A percentile compares a stretch with the other conserved stretches of the same genome.
These are phyloP conservation scores for Globisporangium carolinianum DNA, from an alignment of 352 stramenopile species.

Conservation along the genomic window DNA sequence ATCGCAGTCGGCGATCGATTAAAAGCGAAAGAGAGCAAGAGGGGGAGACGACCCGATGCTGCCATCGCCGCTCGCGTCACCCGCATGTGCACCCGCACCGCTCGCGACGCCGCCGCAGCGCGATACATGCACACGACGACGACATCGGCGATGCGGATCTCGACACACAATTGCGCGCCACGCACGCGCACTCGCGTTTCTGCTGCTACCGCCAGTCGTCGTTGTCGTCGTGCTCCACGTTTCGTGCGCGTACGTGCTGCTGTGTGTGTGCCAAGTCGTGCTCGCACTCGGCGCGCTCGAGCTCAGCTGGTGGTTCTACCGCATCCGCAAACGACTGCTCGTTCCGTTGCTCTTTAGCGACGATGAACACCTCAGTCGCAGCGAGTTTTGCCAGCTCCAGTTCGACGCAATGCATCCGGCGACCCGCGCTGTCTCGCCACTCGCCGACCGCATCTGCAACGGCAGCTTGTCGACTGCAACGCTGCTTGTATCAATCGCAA, in stretches of 20 bases:
- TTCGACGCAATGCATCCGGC: constrained; percentile 23
- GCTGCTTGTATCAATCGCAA: constrained; percentile 8
- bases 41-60: no score
- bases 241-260: constrained; percentile 23
- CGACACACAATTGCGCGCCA: no score
- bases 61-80: no score
- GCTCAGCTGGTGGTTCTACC: constrained; percentile 58
- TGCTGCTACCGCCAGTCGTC: constrained; percentile 20
- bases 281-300: constrained; percentile 34
- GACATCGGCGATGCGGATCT: no score
- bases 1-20: no score
- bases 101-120: no score
- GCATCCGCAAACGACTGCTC: constrained; percentile 45
- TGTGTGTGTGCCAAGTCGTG: constrained; percentile 26
- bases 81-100: no score
- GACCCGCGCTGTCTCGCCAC: constrained; percentile 16
- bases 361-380: constrained; percentile 9
- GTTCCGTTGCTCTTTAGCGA: constrained; percentile 5
- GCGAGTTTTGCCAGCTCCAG: constrained; percentile 18
- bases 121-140: no score
- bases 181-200: neutral
- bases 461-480: constrained; percentile 10
- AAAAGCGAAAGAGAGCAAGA: no score
- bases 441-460: constrained; percentile 22
- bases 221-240: constrained; percentile 36